Evolutionary conservation across 148 eudicot species (phyloP).

Genomic region (Drosera capensis): DNA sequence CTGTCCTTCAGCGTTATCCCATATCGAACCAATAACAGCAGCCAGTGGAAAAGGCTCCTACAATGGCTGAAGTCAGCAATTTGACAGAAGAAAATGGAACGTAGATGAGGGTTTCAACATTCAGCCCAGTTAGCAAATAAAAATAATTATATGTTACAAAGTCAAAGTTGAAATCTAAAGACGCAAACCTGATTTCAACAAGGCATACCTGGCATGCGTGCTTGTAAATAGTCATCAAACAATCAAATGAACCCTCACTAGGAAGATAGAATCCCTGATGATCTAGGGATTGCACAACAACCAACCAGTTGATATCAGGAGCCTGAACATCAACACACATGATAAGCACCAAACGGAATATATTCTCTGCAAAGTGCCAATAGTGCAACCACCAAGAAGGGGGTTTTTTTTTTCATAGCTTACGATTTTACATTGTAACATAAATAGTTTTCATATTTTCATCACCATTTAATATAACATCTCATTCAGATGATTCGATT

Average conservation of each 20-base stretch:
- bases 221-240: constrained; percentile 65
- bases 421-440: too few species aligned
- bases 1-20: constrained; percentile 92
- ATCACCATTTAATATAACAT: too few species aligned
- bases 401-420: too few species aligned
- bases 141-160: neutral
- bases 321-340: constrained; percentile 30
- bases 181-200: neutral
- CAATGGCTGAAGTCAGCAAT: constrained; percentile 1
- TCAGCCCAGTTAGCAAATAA: too few species aligned
- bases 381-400: too few species aligned
- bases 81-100: neutral
- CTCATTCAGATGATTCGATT: too few species aligned
- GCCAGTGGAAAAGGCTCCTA: constrained; percentile 86
- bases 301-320: constrained; percentile 70
- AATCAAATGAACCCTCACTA: constrained; percentile 52
- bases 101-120: too few species aligned
- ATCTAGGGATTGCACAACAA: constrained; percentile 69
- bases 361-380: too few species aligned
- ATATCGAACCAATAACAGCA: constrained; percentile 74
- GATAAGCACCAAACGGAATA: constrained; percentile 3
- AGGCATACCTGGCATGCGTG: constrained; percentile 49
- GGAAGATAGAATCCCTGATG: constrained; percentile 88
- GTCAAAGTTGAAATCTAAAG: too few species aligned
- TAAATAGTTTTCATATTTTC: too few species aligned